Evolutionary conservation across 1,284 basidiomycete species (phyloP).

Genomic region (Blastosporella zonata): DNA sequence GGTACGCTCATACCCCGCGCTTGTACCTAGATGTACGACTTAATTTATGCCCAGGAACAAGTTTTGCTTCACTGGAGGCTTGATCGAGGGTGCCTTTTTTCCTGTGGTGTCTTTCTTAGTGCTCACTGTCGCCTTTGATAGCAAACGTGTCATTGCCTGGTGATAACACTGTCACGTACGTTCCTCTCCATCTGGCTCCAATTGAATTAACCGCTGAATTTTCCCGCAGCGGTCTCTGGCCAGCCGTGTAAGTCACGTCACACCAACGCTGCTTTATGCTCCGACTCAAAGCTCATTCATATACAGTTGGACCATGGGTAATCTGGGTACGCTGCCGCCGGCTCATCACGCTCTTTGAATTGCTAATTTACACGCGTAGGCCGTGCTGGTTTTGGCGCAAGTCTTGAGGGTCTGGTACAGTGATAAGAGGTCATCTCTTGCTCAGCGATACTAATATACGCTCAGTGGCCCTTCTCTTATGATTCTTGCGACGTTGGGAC

Average conservation of each 20-base stretch:
- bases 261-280: not conserved
- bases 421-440: not conserved
- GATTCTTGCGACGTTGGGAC: slow-evolving; percentile 85
- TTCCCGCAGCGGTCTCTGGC: slow-evolving; percentile 61
- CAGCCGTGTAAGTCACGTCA: slow-evolving; percentile 50
- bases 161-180: slow-evolving; percentile 46
- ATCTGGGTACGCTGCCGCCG: slow-evolving; percentile 49
- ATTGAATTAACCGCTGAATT: not conserved
- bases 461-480: slow-evolving; percentile 67
- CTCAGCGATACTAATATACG: not conserved
- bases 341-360: not conserved
- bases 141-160: slow-evolving; percentile 61
- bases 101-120: slow-evolving; percentile 17
- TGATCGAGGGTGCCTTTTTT: slow-evolving; percentile 54
- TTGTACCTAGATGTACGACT: not conserved
- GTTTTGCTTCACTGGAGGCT: slow-evolving; percentile 81
- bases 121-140: slow-evolving; percentile 27
- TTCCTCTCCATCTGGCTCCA: slow-evolving; percentile 7
- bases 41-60: slow-evolving; percentile 54
- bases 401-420: slow-evolving; percentile 56
- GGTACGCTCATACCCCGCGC: slow-evolving; percentile 20
- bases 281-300: slow-evolving; percentile 5
- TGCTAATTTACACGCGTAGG: slow-evolving; percentile 28
- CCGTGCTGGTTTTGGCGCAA: slow-evolving; percentile 72
- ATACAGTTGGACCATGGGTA: slow-evolving; percentile 74